Base-by-base conservation (phyloP, 2,329 filamentous ascomycete genomes). In the Pyrenophora teres region DNA sequence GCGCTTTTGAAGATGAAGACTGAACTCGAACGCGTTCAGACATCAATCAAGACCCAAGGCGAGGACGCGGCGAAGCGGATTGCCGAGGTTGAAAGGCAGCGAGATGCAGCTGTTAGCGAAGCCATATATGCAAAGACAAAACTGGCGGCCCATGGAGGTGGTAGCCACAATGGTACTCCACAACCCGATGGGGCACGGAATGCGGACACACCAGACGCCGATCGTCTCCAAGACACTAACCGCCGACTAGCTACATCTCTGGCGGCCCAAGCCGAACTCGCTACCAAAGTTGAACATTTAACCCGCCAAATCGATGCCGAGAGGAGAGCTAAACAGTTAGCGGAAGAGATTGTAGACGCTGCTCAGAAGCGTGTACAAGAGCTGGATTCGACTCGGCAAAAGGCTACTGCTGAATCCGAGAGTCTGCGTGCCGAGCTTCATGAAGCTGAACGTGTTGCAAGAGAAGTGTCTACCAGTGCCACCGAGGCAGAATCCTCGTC, bases 71-170 rank as follows among this genome's bases (percentile, higher is more conserved):
- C 92, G 0, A 92, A 88, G 72, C 86, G 93, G 56, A 92, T 99
- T 56, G 92, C 93, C 1, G 92, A 97, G 70, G 88, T 95, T 1
- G 94, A 99, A 71, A 92, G 90, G 70, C 94, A 99, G 77, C 84
- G 95, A 43, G 94, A 99, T 74, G 87, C 88, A 35, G 94, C 94
- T n/a, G 87, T 99, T 46, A 89, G 88, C 64, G 95, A 99, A 76
- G 94, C 94, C 1, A 89, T 94, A 0, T 97, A 97, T 74, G 90
- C 92, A 30, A 96, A 95, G 70, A 92, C 95, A 2, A 97, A 91
- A 70, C 79, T 97, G 44, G 92, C 92, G 25, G 92, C 92, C 6
- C 88, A 92, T 57, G 86, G 83, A 32, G 81, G 81, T 21, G 81
- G 80, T n/a, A 91, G 87, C 62, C 81, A 85, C 44, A 79, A 79